Percentiles rank a stretch among this genome's conserved stretches.
These are phyloP conservation scores for Trypanosoma boissoni DNA, from an alignment of 208 protist genomes.

Conservation along the genomic window DNA sequence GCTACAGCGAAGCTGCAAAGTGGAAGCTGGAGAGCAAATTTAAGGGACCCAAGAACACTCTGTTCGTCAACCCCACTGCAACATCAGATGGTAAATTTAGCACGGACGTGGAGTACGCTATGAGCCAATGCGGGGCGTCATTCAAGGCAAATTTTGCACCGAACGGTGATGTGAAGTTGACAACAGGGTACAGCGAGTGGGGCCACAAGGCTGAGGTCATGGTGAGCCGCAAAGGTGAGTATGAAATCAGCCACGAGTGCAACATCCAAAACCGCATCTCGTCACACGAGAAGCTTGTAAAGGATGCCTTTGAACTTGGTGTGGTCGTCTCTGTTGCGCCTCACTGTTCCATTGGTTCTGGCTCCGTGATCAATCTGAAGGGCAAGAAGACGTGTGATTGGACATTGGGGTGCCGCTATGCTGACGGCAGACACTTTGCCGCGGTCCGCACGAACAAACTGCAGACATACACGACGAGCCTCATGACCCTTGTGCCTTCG, in stretches of 20 bases:
- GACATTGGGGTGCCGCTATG: conserved; percentile 50
- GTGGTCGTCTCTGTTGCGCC: conserved; percentile 48
- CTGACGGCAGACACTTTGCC: conserved; percentile 32
- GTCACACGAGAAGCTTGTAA: conserved; percentile 66
- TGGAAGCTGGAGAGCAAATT: conserved; percentile 73
- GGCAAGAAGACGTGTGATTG: conserved; percentile 53
- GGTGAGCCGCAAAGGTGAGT: conserved; percentile 20
- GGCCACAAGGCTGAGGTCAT: conserved; percentile 49
- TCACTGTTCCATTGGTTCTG: conserved; percentile 52
- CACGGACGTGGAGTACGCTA: conserved; percentile 49
- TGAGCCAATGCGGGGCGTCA: conserved; percentile 27
- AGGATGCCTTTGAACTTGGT: conserved; percentile 45
- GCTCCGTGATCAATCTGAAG: conserved; percentile 41
- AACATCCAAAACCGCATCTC: conserved; percentile 27
- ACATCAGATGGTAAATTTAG: conserved; percentile 17
- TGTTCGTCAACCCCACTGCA: conserved; percentile 48
- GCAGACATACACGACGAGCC: conserved; percentile 39
- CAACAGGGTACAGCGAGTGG: conserved; percentile 29
- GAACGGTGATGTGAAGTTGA: conserved; percentile 30
- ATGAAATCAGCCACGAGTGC: conserved; percentile 28
- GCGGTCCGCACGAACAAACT: conserved; percentile 48
- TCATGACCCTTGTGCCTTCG: conserved; percentile 20
- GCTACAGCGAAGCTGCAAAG: conserved; percentile 31
- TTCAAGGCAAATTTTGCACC: conserved; percentile 54
- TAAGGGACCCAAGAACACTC: conserved; percentile 45